A percentile compares a stretch with the other conserved stretches of the same genome.
Conservation (phyloP, 352 stramenopile species). For the Phytophthora macrochlamydospora region DNA sequence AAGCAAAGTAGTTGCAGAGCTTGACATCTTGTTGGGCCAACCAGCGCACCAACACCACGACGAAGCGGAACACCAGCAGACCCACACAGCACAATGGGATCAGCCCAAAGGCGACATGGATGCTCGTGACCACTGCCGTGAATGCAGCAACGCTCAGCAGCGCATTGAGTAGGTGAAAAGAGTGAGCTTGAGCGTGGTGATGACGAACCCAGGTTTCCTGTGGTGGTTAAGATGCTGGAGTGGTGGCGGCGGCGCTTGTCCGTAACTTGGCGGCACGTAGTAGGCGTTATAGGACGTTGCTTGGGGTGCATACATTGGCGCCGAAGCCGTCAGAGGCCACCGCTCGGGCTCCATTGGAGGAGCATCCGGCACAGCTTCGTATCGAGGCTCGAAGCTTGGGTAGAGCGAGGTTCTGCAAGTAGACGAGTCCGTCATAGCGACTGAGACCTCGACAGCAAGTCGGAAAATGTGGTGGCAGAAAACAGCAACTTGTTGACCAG, state of each 20-base stretch:
- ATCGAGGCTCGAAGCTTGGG: conserved; percentile 22
- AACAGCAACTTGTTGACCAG: not conserved
- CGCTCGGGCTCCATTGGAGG: conserved; percentile 29
- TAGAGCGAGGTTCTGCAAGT: conserved; percentile 19
- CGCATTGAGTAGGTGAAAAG: conserved; percentile 69
- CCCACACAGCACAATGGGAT: conserved; percentile 72
- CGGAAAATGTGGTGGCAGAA: not conserved
- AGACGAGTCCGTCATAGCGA: conserved; percentile 20
- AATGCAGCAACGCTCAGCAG: conserved; percentile 62
- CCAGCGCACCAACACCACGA: conserved; percentile 50
- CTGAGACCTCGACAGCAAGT: conserved; percentile 1
- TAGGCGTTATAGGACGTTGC: conserved; percentile 23
- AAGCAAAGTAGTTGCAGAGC: conserved; percentile 67
- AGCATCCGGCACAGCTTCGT: conserved; percentile 9
- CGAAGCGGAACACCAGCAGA: conserved; percentile 57
- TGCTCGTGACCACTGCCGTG: conserved; percentile 44
- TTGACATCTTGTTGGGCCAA: conserved; percentile 64
- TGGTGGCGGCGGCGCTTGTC: conserved; percentile 10
- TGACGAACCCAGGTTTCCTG: conserved; percentile 29
- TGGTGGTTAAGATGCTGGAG: conserved; percentile 32
- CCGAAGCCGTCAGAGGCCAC: conserved; percentile 21
- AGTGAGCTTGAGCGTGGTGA: conserved; percentile 52
- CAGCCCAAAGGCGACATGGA: conserved; percentile 43
- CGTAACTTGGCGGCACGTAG: conserved; percentile 37
- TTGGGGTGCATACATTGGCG: conserved; percentile 16